Evolutionary conservation across 2,329 filamentous ascomycete species (phyloP).

Genomic region (Xylaria polymorpha): DNA sequence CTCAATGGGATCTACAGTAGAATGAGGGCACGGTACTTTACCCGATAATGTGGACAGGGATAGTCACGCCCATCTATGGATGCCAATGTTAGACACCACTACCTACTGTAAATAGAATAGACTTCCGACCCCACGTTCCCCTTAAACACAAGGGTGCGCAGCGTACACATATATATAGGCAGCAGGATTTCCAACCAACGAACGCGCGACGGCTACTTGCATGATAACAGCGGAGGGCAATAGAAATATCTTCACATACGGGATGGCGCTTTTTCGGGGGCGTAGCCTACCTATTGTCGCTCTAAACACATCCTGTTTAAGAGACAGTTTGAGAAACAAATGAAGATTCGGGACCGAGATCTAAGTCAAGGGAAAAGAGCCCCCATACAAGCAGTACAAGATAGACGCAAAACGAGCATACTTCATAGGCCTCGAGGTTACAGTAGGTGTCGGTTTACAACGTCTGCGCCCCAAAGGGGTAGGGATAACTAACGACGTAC

Average conservation of each 20-base stretch:
- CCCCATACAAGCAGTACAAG: not conserved
- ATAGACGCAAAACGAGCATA: not conserved
- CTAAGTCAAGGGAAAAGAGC: not conserved
- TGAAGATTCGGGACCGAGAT: not conserved
- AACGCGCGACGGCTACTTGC: not conserved
- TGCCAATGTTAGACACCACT: slow-evolving; percentile 1
- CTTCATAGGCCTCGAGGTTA: not conserved
- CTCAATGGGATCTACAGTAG: too few relatives aligned
- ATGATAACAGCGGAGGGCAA: not conserved
- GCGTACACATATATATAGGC: not conserved
- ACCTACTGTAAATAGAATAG: not conserved
- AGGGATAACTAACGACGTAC: not conserved
- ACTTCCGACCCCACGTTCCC: slow-evolving; percentile 2
- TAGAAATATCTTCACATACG: not conserved
- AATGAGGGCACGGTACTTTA: not conserved
- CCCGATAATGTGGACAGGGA: not conserved
- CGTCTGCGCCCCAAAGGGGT: not conserved
- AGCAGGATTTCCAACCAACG: slow-evolving; percentile 9
- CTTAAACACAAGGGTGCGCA: not conserved
- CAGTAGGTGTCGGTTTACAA: not conserved
- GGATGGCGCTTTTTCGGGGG: not conserved
- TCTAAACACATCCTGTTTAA: not conserved
- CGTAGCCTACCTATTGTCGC: slow-evolving; percentile 6
- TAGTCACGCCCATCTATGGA: not conserved
- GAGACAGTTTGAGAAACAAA: not conserved